Evolutionary conservation across 2,329 filamentous ascomycete genomes (phyloP), one percentile per base, ranked within the genome.

Genomic region (Penicillium sp.): DNA sequence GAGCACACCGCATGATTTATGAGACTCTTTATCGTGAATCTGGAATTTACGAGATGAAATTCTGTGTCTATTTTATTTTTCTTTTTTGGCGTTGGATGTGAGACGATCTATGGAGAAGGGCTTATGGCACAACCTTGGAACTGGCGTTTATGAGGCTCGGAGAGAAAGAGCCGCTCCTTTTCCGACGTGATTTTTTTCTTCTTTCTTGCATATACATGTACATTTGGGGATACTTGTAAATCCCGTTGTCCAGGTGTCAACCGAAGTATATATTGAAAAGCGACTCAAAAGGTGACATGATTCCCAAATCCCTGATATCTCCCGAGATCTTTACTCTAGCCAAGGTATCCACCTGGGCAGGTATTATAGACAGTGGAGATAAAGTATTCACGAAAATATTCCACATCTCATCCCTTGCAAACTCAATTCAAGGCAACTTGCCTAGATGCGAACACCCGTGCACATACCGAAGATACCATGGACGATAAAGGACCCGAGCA

Each of bases 121-220:
- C 4, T 37, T 20, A 37, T 12, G 33, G 47, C 35, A 44, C 25
- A 33, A 20, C n/a, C n/a, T n/a, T n/a, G n/a, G n/a, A n/a, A n/a
- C 23, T 12, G 51, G 51, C 51, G 51, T 54, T 54, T 38, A 23
- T 47, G 27, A 54, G 47, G 46, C 20, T 42, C 13, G 42, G 44
- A 18, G 20, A 33, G 27, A 52, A 52, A 55, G 45, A 35, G 27
- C 47, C 9, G 39, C 23, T 53, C 45, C 13, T 43, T n/a, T 23
- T 42, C 29, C 24, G 29, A 12, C 42, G 35, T 46, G 42, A 41
- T 43, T 33, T 28, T 33, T 8, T 46, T 39, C 6, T 38, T 44
- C 13, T 29, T 32, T 45, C 18, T 54, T 55, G 54, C 47, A 55
- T 47, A 49, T 53, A 53, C 25, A 15, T 51, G 52, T 55, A 54